These are phyloP conservation scores for Cercospora nicotianae DNA, from an alignment of 2,329 filamentous ascomycete species.

Conservation along the genomic window DNA sequence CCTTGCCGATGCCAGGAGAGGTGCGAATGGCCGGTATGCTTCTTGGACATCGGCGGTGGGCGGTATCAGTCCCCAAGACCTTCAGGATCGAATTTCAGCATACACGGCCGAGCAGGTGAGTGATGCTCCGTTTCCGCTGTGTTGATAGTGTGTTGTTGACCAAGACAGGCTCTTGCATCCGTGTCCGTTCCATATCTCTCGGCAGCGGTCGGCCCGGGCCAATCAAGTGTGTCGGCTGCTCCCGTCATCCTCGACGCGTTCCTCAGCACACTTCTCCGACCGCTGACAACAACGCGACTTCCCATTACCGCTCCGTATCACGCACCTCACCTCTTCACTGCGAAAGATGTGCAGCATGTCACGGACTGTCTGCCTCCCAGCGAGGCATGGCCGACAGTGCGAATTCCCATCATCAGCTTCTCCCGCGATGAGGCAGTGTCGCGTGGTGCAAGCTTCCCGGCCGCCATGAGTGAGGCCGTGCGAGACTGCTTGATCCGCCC, in stretches of 20 bases:
- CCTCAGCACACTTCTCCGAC: conserved; percentile 1
- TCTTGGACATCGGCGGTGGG: conserved; percentile 14
- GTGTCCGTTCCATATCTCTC: neutral
- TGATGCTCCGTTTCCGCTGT: neutral
- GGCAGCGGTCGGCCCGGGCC: neutral
- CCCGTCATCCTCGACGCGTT: conserved; percentile 9
- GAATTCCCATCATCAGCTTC: conserved; percentile 18
- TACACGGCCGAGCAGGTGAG: neutral
- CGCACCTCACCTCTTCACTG: conserved; percentile 24
- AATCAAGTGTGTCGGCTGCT: neutral
- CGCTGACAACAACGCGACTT: conserved; percentile 6
- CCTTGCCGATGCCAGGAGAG: neutral
- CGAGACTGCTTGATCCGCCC: conserved; percentile 16
- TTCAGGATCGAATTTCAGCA: neutral
- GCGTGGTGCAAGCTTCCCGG: neutral
- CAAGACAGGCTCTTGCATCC: neutral
- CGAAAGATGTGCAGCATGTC: conserved; percentile 18
- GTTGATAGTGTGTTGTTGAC: neutral
- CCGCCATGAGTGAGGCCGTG: conserved; percentile 14
- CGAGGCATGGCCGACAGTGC: neutral
- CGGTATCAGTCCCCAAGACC: neutral
- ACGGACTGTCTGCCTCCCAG: neutral
- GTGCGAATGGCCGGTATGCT: conserved; percentile 1
- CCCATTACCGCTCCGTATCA: conserved; percentile 26
- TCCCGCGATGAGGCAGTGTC: neutral